phyloP scores from a whole-genome alignment of 2,329 filamentous ascomycete genomes.

The Scopulariopsis brevicaulis region DNA sequence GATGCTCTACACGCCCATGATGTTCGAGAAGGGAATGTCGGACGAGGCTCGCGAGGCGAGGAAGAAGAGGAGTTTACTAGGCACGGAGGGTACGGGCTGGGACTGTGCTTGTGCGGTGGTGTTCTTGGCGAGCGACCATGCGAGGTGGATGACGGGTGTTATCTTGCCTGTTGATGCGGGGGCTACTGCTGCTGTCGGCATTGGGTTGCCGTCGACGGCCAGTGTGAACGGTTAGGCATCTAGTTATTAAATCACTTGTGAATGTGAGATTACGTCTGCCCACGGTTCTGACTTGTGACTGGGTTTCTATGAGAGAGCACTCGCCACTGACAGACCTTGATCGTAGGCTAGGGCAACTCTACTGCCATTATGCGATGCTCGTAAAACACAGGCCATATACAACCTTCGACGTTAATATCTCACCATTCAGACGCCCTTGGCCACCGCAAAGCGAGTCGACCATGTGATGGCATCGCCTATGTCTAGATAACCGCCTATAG shows the following conservation, averaged over 20 bases:
- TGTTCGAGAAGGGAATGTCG: conserved; percentile 25
- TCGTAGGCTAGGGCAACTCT: too few species aligned
- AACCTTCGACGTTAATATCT: too few species aligned
- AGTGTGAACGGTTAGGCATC: conserved; percentile 14
- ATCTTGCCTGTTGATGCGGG: conserved; percentile 30
- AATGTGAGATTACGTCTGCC: neutral
- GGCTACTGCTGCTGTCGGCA: conserved; percentile 17
- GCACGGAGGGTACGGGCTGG: conserved; percentile 30
- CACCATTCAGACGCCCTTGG: too few species aligned
- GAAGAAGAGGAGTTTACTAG: conserved; percentile 23
- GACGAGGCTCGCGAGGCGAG: conserved; percentile 23
- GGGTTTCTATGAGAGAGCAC: too few species aligned
- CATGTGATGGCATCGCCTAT: too few species aligned
- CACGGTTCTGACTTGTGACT: too few species aligned
- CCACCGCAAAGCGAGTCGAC: too few species aligned
- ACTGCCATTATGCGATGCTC: too few species aligned
- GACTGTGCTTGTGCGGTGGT: conserved; percentile 26
- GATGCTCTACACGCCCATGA: conserved; percentile 37
- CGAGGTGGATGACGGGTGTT: conserved; percentile 30
- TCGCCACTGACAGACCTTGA: too few species aligned
- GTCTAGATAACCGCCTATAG: too few species aligned
- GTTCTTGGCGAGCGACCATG: conserved; percentile 26
- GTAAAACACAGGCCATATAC: too few species aligned
- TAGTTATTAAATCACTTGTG: too few species aligned
- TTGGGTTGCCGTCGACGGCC: conserved; percentile 12